Evolutionary conservation across 1,139 yeast species (phyloP).

Genomic region (Yamadazyma dendronema): DNA sequence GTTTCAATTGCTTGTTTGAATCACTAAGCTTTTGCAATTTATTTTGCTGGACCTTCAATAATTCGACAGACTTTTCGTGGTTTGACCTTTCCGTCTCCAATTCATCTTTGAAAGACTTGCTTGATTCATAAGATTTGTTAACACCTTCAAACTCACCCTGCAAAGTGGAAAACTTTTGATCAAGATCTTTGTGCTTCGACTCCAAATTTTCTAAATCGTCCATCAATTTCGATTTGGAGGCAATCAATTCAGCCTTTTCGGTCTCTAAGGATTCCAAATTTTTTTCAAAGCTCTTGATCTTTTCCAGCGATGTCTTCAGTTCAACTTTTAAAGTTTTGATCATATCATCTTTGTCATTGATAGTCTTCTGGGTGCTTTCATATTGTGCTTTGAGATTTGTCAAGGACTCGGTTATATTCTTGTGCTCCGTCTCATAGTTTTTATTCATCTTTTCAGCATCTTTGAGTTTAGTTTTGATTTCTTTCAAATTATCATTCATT

Average conservation of each 20-base stretch:
- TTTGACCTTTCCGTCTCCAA: conserved; percentile 17
- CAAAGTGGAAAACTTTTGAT: conserved; percentile 18
- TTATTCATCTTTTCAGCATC: conserved; percentile 43
- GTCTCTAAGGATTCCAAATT: conserved; percentile 16
- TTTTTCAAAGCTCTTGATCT: conserved; percentile 18
- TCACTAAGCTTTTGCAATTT: conserved; percentile 15
- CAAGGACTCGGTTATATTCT: conserved; percentile 46
- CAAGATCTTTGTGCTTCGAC: conserved; percentile 28
- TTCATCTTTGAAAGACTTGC: conserved; percentile 8
- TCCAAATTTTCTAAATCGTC: conserved; percentile 15
- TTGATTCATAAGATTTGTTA: conserved; percentile 5
- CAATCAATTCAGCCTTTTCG: conserved; percentile 16
- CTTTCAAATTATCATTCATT: conserved; percentile 50
- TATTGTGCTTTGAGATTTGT: conserved; percentile 46
- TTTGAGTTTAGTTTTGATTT: conserved; percentile 35
- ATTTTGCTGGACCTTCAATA: conserved; percentile 18
- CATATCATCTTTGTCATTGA: conserved; percentile 27
- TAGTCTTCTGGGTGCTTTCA: conserved; percentile 23
- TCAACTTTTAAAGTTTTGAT: conserved; percentile 25
- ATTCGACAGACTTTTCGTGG: conserved; percentile 18
- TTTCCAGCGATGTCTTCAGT: conserved; percentile 22
- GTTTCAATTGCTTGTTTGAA: conserved; percentile 15
- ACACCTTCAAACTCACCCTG: conserved; percentile 17
- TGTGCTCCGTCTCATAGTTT: conserved; percentile 49
- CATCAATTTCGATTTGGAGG: conserved; percentile 18